A percentile compares a stretch with the other conserved stretches of the same genome.
phyloP scores from a whole-genome alignment of 2,329 filamentous ascomycete genomes.

The Neocucurbitaria cava region DNA sequence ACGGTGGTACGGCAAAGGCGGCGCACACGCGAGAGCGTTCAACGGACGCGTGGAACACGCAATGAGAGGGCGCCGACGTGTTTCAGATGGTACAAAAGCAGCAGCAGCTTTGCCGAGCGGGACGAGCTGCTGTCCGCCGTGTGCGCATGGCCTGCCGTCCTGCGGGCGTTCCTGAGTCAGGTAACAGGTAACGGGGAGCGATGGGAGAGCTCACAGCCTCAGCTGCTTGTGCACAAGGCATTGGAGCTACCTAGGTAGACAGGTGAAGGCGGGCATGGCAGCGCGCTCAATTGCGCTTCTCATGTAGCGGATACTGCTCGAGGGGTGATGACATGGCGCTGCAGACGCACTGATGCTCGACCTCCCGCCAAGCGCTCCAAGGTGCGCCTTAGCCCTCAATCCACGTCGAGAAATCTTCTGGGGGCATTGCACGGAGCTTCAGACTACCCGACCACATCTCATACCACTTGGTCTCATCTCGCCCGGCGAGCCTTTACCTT shows the following conservation, averaged over 20 bases:
- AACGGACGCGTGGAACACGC: constrained; percentile 38
- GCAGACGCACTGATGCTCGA: constrained; percentile 16
- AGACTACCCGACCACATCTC: constrained; percentile 36
- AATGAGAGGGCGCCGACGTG: constrained; percentile 30
- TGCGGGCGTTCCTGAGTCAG: constrained; percentile 21
- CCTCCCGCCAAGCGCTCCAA: constrained; percentile 24
- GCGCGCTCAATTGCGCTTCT: not conserved
- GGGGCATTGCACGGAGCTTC: constrained; percentile 35
- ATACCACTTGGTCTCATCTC: constrained; percentile 34
- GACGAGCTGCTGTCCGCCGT: constrained; percentile 18
- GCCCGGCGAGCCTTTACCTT: constrained; percentile 17
- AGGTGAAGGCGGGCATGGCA: not conserved
- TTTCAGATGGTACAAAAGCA: constrained; percentile 41
- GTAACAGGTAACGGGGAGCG: constrained; percentile 4
- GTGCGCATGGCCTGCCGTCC: constrained; percentile 13
- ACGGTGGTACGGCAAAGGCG: constrained; percentile 31
- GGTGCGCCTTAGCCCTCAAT: constrained; percentile 35
- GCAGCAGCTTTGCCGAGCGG: constrained; percentile 28
- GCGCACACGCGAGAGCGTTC: constrained; percentile 39
- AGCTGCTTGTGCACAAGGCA: not conserved
- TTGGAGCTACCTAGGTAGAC: not conserved
- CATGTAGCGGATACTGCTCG: not conserved
- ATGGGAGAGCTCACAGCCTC: not conserved
- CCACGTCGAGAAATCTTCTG: constrained; percentile 41
- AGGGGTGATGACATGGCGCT: constrained; percentile 5